These are phyloP conservation scores for Rhodotorula sp. DNA, from an alignment of 1,284 basidiomycete genomes.

Conservation along the genomic window DNA sequence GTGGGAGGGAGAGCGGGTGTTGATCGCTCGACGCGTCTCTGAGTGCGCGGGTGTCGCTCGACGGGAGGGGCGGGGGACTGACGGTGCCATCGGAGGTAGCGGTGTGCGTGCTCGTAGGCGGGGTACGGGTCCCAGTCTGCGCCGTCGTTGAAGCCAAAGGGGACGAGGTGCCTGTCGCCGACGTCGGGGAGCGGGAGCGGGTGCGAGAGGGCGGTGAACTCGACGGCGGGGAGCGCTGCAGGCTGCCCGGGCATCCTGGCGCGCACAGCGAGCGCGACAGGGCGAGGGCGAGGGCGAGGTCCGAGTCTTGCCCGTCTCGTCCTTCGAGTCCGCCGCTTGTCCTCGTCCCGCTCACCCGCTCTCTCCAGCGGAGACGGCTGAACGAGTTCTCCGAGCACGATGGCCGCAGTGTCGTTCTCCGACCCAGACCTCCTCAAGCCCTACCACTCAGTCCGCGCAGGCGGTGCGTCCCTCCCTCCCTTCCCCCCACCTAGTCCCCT, in stretches of 20 bases:
- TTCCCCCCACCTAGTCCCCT: background rate
- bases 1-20: too few species aligned
- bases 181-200: conserved; percentile 3
- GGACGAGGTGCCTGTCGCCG: conserved; percentile 12
- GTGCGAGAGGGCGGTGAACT: conserved; percentile 11
- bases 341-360: background rate
- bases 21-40: background rate
- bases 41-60: background rate
- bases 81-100: conserved; percentile 39
- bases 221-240: conserved; percentile 20
- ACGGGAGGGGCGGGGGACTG: conserved; percentile 4
- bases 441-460: conserved; percentile 15
- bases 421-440: conserved; percentile 16
- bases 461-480: conserved; percentile 1
- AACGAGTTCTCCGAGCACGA: background rate
- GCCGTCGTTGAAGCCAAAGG: conserved; percentile 37
- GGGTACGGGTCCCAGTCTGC: conserved; percentile 14
- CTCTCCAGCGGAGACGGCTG: background rate
- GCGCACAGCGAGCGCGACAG: background rate
- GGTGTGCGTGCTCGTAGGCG: background rate
- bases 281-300: background rate
- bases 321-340: background rate
- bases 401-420: conserved; percentile 20
- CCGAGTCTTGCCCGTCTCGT: background rate
- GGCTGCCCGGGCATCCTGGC: background rate